phyloP scores from a whole-genome alignment of 805 yeast species.

The Phaffomyces opuntiae region DNA sequence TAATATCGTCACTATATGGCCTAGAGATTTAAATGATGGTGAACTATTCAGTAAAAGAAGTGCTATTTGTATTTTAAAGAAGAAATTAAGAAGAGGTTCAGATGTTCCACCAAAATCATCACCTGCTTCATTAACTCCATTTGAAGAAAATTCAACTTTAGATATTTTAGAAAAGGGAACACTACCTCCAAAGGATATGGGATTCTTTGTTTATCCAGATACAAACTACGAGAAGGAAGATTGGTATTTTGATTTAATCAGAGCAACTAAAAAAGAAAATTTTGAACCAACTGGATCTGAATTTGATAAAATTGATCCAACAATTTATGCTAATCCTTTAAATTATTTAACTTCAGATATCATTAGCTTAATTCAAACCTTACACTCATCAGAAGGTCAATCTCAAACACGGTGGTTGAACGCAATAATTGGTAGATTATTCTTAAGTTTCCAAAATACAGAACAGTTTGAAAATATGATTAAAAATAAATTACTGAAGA shows the following conservation, averaged over 20 bases:
- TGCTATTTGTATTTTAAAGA: conserved; percentile 66
- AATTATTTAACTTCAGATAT: conserved; percentile 67
- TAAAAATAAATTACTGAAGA: conserved; percentile 54
- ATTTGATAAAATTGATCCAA: conserved; percentile 44
- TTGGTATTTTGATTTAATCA: conserved; percentile 81
- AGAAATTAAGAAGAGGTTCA: conserved; percentile 26
- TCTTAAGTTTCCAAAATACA: conserved; percentile 70
- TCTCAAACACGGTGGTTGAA: conserved; percentile 85
- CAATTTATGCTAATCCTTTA: conserved; percentile 60
- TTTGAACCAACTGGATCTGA: conserved; percentile 13
- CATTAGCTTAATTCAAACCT: conserved; percentile 63
- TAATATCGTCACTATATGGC: conserved; percentile 78
- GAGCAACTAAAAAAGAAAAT: conserved; percentile 53
- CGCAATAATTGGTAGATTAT: conserved; percentile 78
- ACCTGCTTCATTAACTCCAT: conserved; percentile 16
- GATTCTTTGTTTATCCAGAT: conserved; percentile 66
- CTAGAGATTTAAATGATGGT: conserved; percentile 65
- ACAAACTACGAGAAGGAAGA: conserved; percentile 83
- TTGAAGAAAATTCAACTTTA: conserved; percentile 12
- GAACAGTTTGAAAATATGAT: conserved; percentile 53
- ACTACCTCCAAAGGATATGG: conserved; percentile 26
- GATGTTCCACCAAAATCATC: conserved; percentile 29
- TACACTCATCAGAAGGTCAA: conserved; percentile 81
- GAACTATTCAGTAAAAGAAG: conserved; percentile 74
- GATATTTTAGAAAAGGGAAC: conserved; percentile 18